Evolutionary conservation across 352 stramenopile genomes (phyloP), one percentile per base, ranked within the genome.

Genomic region (Aphanomyces cochlioides): DNA sequence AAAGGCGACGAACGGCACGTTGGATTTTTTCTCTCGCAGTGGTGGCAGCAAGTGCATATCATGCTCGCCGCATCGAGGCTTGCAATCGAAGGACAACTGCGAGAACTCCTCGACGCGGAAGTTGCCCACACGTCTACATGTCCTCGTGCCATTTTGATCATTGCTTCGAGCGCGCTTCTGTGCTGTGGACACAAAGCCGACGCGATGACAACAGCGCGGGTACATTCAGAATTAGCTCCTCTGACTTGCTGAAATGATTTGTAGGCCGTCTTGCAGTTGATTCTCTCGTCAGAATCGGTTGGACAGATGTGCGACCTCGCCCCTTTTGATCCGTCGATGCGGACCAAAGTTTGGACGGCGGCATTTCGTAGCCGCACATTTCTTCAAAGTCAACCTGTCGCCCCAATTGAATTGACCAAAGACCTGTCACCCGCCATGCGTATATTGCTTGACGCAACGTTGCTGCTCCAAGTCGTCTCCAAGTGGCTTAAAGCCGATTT

Each of bases 401-500:
- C 64, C 10, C 48, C 53, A 10, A 7, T 70, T 5, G 43, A 70
- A 38, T 47, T 70, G 19, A 19, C 34, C 6, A n/a, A 10, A 13
- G n/a, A 53, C 3, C n/a, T 70, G 13, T 47, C 64, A 5, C 50
- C 48, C 7, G n/a, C 47, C 12, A 19, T 70, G 34, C 12, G 67
- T 50, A 7, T 57, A 41, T 41, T 74, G 1, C 63, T 69, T 21
- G 10, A 54, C 34, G 39, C 39, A 41, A 17, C 34, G 13, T 48
- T 71, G 2, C 56, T 72, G 17, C 67, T 88, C 38, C 66, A 76
- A 3, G 76, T 78, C 7, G 66, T 80, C 3, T 74, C 89, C 21
- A 77, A 80, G 17, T 91, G 84, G 57, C 74, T 88, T 34, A 89
- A 89, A 48, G 72, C 81, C 48, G 69, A 89, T 2, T 75, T 83